Conservation (phyloP, 148 eudicot genomes). For the Amaranthus cruentus region DNA sequence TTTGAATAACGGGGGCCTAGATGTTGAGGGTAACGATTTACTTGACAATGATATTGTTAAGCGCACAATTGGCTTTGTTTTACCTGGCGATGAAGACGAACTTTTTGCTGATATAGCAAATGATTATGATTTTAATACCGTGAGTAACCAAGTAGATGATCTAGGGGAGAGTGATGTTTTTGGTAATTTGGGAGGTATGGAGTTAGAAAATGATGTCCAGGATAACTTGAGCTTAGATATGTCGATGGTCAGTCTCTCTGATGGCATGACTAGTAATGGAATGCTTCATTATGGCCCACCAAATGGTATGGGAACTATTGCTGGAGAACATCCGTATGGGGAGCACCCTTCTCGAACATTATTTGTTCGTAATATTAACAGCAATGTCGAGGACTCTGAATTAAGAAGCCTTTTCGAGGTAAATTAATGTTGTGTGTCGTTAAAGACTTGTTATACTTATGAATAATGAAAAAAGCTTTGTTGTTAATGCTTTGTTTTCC, state of each 20-base stretch:
- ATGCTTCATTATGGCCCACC: slow-evolving; percentile 41
- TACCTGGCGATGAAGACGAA: slow-evolving; percentile 90
- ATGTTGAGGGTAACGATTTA: slow-evolving; percentile 36
- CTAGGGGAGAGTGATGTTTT: slow-evolving; percentile 76
- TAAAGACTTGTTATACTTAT: neutral
- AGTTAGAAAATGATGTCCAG: slow-evolving; percentile 58
- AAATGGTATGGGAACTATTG: slow-evolving; percentile 55
- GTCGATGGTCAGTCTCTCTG: slow-evolving; percentile 52
- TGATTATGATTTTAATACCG: slow-evolving; percentile 45
- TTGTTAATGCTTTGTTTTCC: neutral
- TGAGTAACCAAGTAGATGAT: slow-evolving; percentile 54
- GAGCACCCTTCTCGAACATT: slow-evolving; percentile 92
- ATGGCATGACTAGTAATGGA: slow-evolving; percentile 54
- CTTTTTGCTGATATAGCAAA: slow-evolving; percentile 78
- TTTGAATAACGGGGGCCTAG: slow-evolving; percentile 34
- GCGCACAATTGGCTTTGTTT: slow-evolving; percentile 46
- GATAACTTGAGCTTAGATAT: slow-evolving; percentile 44
- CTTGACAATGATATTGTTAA: slow-evolving; percentile 42
- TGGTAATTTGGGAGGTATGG: slow-evolving; percentile 87
- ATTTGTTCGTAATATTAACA: slow-evolving; percentile 87
- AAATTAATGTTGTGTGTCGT: slow-evolving; percentile 11
- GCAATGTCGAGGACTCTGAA: slow-evolving; percentile 88
- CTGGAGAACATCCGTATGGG: slow-evolving; percentile 85
- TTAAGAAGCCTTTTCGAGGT: slow-evolving; percentile 76
- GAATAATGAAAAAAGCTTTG: neutral